Percentiles rank a stretch among this genome's conserved stretches.
Conservation (phyloP, 352 stramenopile species). For the Blastocystis sp. region DNA sequence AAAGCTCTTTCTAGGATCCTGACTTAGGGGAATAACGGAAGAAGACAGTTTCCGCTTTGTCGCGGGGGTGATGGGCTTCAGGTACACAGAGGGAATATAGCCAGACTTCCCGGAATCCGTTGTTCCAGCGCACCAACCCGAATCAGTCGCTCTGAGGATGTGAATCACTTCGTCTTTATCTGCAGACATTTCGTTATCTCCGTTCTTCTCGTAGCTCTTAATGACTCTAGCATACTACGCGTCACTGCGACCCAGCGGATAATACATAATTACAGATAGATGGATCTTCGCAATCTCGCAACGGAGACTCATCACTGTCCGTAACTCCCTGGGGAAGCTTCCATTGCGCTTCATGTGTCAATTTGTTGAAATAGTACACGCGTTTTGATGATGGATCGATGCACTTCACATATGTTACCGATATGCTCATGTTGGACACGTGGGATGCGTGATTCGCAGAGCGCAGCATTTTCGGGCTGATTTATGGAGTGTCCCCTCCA, state of each 20-base stretch:
- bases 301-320: neutral
- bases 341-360: conserved; percentile 29
- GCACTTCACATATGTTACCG: conserved; percentile 53
- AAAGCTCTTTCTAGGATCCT: neutral
- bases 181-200: neutral
- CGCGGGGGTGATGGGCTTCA: neutral
- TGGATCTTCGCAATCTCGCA: neutral
- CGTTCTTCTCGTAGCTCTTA: conserved; percentile 12
- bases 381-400: conserved; percentile 13
- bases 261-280: conserved; percentile 55
- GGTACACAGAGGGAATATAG: neutral
- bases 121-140: conserved; percentile 20
- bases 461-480: neutral
- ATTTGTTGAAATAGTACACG: conserved; percentile 61
- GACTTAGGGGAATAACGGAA: neutral
- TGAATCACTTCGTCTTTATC: conserved; percentile 30
- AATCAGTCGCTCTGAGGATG: conserved; percentile 16
- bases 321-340: conserved; percentile 2
- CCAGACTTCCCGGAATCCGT: conserved; percentile 3
- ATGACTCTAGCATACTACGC: conserved; percentile 28
- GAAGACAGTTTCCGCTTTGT: neutral
- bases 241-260: neutral
- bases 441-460: neutral
- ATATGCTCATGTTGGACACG: conserved; percentile 8
- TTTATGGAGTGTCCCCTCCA: neutral